These are phyloP conservation scores for Saccharata proteae DNA, from an alignment of 2,329 filamentous ascomycete genomes.

Conservation along the genomic window DNA sequence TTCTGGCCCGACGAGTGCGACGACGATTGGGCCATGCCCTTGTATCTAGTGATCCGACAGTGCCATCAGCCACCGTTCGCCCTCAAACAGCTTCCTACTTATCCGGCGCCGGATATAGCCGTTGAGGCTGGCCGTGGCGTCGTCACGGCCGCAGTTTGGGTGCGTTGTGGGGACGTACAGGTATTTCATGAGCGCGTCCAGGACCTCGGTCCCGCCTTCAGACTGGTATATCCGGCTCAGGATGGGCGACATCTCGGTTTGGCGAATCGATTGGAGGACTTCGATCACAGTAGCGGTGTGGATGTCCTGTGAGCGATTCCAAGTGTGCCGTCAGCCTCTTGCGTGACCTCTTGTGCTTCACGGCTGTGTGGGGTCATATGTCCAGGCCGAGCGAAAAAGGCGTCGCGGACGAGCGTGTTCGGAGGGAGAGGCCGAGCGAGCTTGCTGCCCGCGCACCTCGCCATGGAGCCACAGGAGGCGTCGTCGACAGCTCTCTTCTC, in stretches of 20 bases:
- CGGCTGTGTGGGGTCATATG: neutral
- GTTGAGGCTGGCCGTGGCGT: neutral
- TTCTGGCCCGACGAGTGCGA: conserved; percentile 16
- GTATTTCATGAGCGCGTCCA: conserved; percentile 97
- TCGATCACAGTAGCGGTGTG: conserved; percentile 83
- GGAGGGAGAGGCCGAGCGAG: no score
- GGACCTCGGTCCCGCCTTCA: conserved; percentile 67
- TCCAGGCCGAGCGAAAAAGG: neutral
- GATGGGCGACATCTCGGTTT: conserved; percentile 86
- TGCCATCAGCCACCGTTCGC: no score
- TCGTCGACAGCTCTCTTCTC: neutral
- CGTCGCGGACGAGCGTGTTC: no score
- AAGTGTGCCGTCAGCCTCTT: conserved; percentile 15
- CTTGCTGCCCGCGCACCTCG: no score
- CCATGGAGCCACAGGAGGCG: neutral
- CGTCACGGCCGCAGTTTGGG: neutral
- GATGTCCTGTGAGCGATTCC: conserved; percentile 49
- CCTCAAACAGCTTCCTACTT: no score
- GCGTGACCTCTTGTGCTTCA: neutral
- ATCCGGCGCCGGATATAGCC: no score
- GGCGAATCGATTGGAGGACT: conserved; percentile 90
- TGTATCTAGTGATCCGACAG: conserved; percentile 59
- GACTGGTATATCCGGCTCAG: conserved; percentile 68
- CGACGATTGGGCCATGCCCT: conserved; percentile 57
- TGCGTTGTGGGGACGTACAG: conserved; percentile 47